Evolutionary conservation across 768 basidiomycete genomes (phyloP), one percentile per base, ranked within the genome.

Genomic region (Imleria badia): DNA sequence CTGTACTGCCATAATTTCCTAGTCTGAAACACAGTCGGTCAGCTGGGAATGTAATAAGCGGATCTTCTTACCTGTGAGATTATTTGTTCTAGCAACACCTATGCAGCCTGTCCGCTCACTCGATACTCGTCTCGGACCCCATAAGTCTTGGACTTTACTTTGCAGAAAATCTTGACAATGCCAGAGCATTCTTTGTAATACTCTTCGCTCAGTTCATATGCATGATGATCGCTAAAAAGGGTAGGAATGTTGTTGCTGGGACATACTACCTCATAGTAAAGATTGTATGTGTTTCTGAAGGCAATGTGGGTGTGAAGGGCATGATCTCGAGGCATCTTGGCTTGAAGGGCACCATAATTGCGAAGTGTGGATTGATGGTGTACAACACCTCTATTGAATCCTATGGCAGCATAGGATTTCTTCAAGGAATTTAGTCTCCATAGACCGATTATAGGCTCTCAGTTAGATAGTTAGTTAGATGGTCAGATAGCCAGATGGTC

Each of bases 271-370:
- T 65, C 57, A 45, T 62, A 64, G 12, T 39, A 44, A 6, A 64
- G 55, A 10, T 64, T 64, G 51, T 65, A 65, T 3, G 58, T 44
- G 30, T 22, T 62, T 26, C 46, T 11, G 42, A 64, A 65, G 1
- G 48, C 29, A 2, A 61, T 14, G 10, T 65, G 62, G 0, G 48
- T 59, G 2, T 56, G 53, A 1, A 35, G 33, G 0, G 20, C 52
- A 35, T 34, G 19, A 6, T 60, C 49, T 20, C 54, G 31, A 15
- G 30, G 10, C 53, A 63, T 65, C 12, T 59, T 45, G 6, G 61
- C 63, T 36, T 65, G 61, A 2, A 65, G 8, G 1, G 30, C 61
- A 10, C 60, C 55, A 51, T 64, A 59, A 2, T 33, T n/a, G 3
- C 31, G 11, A 1, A 63, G 52, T 5, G 36, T 58, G 38, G 31